Conservation (phyloP, 2,329 filamentous ascomycete genomes). For the Sclerotinia spermophila region DNA sequence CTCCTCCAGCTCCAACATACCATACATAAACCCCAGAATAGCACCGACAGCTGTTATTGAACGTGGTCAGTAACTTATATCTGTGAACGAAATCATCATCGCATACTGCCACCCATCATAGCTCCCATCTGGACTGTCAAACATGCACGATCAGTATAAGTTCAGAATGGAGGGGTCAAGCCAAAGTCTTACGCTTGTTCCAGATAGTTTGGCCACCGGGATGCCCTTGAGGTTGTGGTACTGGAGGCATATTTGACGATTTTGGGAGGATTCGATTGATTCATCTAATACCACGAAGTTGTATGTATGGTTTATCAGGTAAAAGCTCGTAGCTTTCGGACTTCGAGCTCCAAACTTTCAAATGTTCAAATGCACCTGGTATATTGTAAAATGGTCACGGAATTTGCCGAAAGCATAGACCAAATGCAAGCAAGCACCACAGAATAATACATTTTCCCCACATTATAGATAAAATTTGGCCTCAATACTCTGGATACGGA, state of each 20-base stretch:
- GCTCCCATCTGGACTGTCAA: conserved; percentile 89
- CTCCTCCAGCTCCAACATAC: conserved; percentile 47
- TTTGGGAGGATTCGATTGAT: neutral
- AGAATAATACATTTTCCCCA: neutral
- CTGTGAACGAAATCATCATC: neutral
- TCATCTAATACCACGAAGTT: neutral
- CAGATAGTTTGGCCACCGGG: conserved; percentile 15
- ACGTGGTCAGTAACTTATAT: conserved; percentile 11
- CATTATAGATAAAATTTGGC: neutral
- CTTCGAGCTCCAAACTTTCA: neutral
- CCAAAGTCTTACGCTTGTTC: conserved; percentile 18
- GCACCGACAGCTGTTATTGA: conserved; percentile 72
- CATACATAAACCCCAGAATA: conserved; percentile 97
- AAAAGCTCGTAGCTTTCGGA: neutral
- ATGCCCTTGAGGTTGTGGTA: conserved; percentile 18
- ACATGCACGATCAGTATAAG: conserved; percentile 37
- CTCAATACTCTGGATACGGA: too few relatives aligned
- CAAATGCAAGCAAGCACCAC: neutral
- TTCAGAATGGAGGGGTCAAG: conserved; percentile 26
- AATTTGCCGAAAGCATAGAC: neutral
- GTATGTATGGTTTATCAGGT: neutral
- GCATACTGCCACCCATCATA: conserved; percentile 97
- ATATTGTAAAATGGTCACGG: conserved; percentile 3
- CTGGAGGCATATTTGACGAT: conserved; percentile 15
- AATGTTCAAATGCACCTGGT: neutral